Conservation (phyloP, 1,284 basidiomycete species). For the Cryptococcus depauperatus region DNA sequence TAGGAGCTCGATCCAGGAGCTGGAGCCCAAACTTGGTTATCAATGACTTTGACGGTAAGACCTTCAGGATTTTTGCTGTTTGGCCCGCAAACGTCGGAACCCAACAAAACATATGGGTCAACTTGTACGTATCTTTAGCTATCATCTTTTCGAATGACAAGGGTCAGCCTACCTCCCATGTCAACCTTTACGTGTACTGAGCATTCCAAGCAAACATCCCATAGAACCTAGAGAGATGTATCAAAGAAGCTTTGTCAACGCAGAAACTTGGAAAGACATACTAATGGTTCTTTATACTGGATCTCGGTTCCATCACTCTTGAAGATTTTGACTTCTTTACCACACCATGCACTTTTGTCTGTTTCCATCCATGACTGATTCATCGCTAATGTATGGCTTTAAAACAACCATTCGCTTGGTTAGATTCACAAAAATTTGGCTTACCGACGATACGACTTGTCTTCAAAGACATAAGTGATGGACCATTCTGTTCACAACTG, state of each 20-base stretch:
- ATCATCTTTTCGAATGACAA: neutral
- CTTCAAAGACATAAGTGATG: conserved; percentile 4
- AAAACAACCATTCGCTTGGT: neutral
- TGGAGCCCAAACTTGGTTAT: conserved; percentile 10
- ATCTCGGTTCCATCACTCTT: conserved; percentile 2
- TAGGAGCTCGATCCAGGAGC: neutral
- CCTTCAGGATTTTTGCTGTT: conserved; percentile 1
- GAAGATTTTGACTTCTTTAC: conserved; percentile 10
- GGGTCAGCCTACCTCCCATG: conserved; percentile 5
- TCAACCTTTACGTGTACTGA: conserved; percentile 12
- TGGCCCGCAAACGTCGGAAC: neutral
- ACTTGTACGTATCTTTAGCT: neutral
- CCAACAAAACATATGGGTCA: neutral
- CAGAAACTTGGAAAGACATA: no score
- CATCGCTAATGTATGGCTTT: conserved; percentile 1
- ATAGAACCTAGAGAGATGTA: no score
- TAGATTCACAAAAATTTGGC: neutral
- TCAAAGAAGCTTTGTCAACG: no score
- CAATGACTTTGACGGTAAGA: conserved; percentile 2
- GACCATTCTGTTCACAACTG: conserved; percentile 4
- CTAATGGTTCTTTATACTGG: conserved; percentile 16
- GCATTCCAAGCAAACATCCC: conserved; percentile 21
- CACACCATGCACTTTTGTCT: conserved; percentile 10
- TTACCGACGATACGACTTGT: conserved; percentile 16
- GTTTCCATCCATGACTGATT: conserved; percentile 6